Conservation (phyloP, 345 rosid genomes). For the Abelmoschus esculentus region DNA sequence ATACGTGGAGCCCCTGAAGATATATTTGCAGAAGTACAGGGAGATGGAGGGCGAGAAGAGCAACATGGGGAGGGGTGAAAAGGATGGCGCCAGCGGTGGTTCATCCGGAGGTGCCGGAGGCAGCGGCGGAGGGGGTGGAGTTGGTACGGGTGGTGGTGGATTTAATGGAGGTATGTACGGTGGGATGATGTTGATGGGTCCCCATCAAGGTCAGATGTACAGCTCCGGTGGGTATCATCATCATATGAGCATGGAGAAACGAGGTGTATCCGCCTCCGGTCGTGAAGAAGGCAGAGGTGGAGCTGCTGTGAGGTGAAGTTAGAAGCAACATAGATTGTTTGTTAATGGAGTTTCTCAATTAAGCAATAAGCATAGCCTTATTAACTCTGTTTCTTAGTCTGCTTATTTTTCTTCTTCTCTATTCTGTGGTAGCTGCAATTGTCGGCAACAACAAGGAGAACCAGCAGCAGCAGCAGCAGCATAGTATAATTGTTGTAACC, state of each 20-base stretch:
- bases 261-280: too few species aligned
- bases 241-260: constrained; percentile 12
- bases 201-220: constrained; percentile 41
- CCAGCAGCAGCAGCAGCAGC: background rate
- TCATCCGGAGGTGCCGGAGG: constrained; percentile 26
- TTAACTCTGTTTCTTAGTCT: background rate
- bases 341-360: background rate
- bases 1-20: constrained; percentile 59
- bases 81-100: constrained; percentile 29
- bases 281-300: too few species aligned
- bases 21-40: constrained; percentile 59
- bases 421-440: background rate
- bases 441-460: background rate
- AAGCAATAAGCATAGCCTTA: background rate
- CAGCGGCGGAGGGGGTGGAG: constrained; percentile 16
- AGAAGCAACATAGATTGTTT: background rate
- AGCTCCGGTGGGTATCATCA: constrained; percentile 40
- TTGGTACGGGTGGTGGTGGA: constrained; percentile 21
- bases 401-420: background rate
- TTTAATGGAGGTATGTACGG: constrained; percentile 40
- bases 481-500: constrained; percentile 6
- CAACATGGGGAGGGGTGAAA: constrained; percentile 33
- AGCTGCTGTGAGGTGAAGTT: too few species aligned
- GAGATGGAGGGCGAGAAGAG: constrained; percentile 65
- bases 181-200: constrained; percentile 49